Base-by-base conservation (phyloP, 768 basidiomycete genomes). In the Rhodotorula babjevae region DNA sequence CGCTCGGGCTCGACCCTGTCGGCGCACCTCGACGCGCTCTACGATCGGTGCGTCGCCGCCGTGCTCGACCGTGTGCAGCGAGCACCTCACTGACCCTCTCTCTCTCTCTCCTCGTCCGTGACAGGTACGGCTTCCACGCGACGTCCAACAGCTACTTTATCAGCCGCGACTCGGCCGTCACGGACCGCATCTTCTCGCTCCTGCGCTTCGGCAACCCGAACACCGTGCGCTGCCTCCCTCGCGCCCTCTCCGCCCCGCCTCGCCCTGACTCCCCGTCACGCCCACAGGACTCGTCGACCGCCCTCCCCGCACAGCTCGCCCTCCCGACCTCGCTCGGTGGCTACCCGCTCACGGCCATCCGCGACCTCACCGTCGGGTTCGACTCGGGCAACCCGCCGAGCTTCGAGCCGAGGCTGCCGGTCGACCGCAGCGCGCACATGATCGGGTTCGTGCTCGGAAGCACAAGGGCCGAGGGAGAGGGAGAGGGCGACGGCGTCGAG, bases 101-200 rank as follows among this genome's bases (percentile, higher is more conserved):
- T 36, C 36, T 9, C 36, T 36, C 36, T 36, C 9, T 36, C 36
- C 36, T 36, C 36, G 36, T 9, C 36, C 5, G 4, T 9, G 36
- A 36, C 36, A 88, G 84, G 74, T 94, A 94, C 79, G 88, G 89
- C 75, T 93, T 91, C 79, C 92, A 92, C 81, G 79, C 88, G 5
- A 79, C 76, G 6, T 62, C 63, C 21, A 80, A 80, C 76, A 71
- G 69, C 21, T 80, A 80, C 73, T 65, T 92, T 65, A 69, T 77
- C 66, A 79, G 90, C 78, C 82, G 81, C n/a, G 86, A 91, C 64
- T 84, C 89, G 5, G 65, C 80, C n/a, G 87, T 84, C 31, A 87
- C 90, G 65, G 85, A 89, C 70, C 79, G 78, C 52, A 90, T 94
- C 57, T 94, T 94, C 73, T 78, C 82, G 10, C 84, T 84, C 16